Conservation (phyloP, 2,329 filamentous ascomycete genomes). For the Tolypocladium pustulatum region DNA sequence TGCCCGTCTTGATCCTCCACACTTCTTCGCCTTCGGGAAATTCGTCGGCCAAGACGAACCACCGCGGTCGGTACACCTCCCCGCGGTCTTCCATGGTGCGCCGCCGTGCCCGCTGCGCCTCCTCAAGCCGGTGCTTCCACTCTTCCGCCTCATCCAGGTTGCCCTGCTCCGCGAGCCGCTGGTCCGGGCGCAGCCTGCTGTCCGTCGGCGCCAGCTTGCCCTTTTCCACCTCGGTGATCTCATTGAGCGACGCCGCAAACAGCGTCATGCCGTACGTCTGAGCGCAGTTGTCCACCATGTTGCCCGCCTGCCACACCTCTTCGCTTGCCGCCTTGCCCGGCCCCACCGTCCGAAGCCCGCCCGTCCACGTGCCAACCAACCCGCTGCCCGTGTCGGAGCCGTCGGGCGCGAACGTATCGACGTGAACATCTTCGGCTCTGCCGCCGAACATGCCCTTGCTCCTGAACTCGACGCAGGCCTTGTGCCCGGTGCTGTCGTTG, state of each 20-base stretch:
- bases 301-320: constrained; percentile 69
- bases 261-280: constrained; percentile 80
- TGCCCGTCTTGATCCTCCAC: constrained; percentile 68
- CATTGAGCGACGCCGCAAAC: constrained; percentile 80
- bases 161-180: constrained; percentile 73
- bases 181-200: constrained; percentile 74
- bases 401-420: constrained; percentile 59
- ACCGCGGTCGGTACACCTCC: constrained; percentile 63
- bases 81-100: constrained; percentile 66
- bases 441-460: constrained; percentile 96
- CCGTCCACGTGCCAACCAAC: constrained; percentile 78
- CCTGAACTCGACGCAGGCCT: constrained; percentile 83
- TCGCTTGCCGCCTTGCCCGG: constrained; percentile 50
- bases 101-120: constrained; percentile 67
- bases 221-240: constrained; percentile 72
- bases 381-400: constrained; percentile 57
- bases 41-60: constrained; percentile 69
- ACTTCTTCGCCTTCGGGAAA: constrained; percentile 52
- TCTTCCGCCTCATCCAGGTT: constrained; percentile 75
- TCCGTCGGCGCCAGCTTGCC: constrained; percentile 71
- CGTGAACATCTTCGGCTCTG: constrained; percentile 77
- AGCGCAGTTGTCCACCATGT: constrained; percentile 66
- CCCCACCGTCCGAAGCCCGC: constrained; percentile 54
- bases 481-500: constrained; percentile 75
- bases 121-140: constrained; percentile 75